Percentiles rank a stretch among this genome's conserved stretches.
These are phyloP conservation scores for Thermomucor indicae-seudaticae DNA, from an alignment of 371 early-diverging fungal species.

Conservation along the genomic window DNA sequence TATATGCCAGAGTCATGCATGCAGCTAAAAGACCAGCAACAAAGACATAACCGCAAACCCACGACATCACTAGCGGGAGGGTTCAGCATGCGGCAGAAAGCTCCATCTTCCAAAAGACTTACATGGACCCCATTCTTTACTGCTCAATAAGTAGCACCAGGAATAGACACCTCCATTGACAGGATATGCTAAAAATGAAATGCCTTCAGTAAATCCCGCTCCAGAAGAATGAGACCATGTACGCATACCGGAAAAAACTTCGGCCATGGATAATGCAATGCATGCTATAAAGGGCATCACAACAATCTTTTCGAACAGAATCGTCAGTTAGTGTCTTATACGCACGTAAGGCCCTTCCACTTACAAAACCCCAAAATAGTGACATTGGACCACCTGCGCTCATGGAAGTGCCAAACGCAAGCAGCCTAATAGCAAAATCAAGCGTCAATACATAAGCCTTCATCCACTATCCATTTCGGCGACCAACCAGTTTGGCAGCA, in stretches of 20 bases:
- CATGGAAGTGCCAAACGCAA: constrained; percentile 14
- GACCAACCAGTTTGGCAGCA: constrained; percentile 19
- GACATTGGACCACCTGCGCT: constrained; percentile 14
- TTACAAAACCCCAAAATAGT: constrained; percentile 19
- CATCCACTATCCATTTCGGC: too few species aligned
- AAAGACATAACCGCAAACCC: constrained; percentile 29
- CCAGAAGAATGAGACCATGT: background rate
- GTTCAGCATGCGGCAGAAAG: background rate
- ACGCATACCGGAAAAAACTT: constrained; percentile 25
- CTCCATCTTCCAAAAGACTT: constrained; percentile 8
- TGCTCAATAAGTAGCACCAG: constrained; percentile 26
- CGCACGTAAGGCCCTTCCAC: too few species aligned
- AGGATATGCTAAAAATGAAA: constrained; percentile 23
- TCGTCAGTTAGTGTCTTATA: background rate
- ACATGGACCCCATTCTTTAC: constrained; percentile 34
- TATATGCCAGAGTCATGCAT: constrained; percentile 29
- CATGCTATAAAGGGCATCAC: constrained; percentile 31
- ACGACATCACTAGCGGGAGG: constrained; percentile 43
- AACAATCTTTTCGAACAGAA: constrained; percentile 16
- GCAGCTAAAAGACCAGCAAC: constrained; percentile 23
- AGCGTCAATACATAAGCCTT: too few species aligned
- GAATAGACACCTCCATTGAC: constrained; percentile 26
- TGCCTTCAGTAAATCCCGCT: too few species aligned
- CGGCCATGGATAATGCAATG: constrained; percentile 36
- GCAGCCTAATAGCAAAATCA: too few species aligned